phyloP scores from a whole-genome alignment of 352 stramenopile species.

The Albugo laibachii region DNA sequence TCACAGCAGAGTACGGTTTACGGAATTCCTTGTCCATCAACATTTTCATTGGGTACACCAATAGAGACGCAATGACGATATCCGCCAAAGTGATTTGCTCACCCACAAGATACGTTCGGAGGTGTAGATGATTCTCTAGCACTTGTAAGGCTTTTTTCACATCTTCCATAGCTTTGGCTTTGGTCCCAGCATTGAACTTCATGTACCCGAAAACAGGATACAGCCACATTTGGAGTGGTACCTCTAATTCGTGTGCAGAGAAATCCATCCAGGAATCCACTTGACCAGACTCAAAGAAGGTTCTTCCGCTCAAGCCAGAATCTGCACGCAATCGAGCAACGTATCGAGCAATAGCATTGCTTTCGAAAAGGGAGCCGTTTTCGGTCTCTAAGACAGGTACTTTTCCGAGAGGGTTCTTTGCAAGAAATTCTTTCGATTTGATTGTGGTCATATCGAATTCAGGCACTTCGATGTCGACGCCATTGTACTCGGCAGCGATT shows the following conservation, averaged over 20 bases:
- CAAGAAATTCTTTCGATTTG: constrained; percentile 49
- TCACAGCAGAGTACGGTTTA: constrained; percentile 72
- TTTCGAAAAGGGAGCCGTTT: constrained; percentile 70
- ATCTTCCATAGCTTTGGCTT: constrained; percentile 79
- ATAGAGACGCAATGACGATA: constrained; percentile 70
- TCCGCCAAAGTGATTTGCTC: constrained; percentile 87
- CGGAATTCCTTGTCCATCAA: constrained; percentile 79
- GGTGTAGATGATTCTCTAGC: constrained; percentile 75
- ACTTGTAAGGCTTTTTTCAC: constrained; percentile 66
- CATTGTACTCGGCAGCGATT: constrained; percentile 88
- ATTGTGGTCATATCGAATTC: constrained; percentile 40
- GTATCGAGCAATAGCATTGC: constrained; percentile 85
- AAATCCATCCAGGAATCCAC: constrained; percentile 92
- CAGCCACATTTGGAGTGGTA: constrained; percentile 72
- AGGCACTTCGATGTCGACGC: constrained; percentile 63
- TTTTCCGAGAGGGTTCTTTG: constrained; percentile 81
- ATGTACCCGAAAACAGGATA: constrained; percentile 78
- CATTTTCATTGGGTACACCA: constrained; percentile 92
- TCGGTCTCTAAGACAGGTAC: constrained; percentile 75
- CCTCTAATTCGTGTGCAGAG: constrained; percentile 77
- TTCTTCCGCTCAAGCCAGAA: constrained; percentile 71
- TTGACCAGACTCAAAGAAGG: constrained; percentile 81
- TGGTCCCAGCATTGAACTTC: constrained; percentile 50
- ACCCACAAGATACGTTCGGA: constrained; percentile 84
- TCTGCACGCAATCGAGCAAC: constrained; percentile 77